These are phyloP conservation scores for Neonectria neomacrospora DNA, from an alignment of 2,329 filamentous ascomycete species.

Conservation along the genomic window DNA sequence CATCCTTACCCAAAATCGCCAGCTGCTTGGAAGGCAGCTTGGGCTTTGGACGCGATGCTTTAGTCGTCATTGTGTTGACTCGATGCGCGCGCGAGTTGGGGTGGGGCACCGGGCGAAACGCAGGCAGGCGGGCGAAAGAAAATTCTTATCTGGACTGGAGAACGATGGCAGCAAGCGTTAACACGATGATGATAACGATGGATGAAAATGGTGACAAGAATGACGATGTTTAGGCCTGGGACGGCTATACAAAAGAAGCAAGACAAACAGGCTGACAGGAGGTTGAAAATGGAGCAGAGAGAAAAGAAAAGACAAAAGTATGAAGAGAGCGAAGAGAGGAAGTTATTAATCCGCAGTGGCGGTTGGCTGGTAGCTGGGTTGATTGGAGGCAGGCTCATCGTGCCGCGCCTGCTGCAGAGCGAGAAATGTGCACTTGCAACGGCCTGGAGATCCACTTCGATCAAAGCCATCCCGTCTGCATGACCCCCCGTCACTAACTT, in stretches of 20 bases:
- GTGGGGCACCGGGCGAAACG: constrained; percentile 7
- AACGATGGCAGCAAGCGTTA: constrained; percentile 6
- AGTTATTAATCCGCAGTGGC: constrained; percentile 26
- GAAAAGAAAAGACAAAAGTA: not conserved
- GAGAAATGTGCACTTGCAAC: constrained; percentile 6
- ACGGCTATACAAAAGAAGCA: not conserved
- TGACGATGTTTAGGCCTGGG: not conserved
- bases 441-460: constrained; percentile 14
- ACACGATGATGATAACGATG: constrained; percentile 9
- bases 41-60: constrained; percentile 50
- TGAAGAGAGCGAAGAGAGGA: constrained; percentile 11
- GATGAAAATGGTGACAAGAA: not conserved
- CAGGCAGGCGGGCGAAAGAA: constrained; percentile 4
- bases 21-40: constrained; percentile 83
- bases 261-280: not conserved
- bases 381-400: constrained; percentile 10
- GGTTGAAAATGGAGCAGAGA: not conserved
- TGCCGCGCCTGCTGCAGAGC: constrained; percentile 5
- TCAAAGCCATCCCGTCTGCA: constrained; percentile 23
- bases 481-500: constrained; percentile 13
- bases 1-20: constrained; percentile 75
- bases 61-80: constrained; percentile 38
- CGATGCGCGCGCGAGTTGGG: constrained; percentile 22
- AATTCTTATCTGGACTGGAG: constrained; percentile 11
- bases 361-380: constrained; percentile 18